Conservation (phyloP, 225 moss, liverwort and hornwort species). For the Marchantia paleacea region DNA sequence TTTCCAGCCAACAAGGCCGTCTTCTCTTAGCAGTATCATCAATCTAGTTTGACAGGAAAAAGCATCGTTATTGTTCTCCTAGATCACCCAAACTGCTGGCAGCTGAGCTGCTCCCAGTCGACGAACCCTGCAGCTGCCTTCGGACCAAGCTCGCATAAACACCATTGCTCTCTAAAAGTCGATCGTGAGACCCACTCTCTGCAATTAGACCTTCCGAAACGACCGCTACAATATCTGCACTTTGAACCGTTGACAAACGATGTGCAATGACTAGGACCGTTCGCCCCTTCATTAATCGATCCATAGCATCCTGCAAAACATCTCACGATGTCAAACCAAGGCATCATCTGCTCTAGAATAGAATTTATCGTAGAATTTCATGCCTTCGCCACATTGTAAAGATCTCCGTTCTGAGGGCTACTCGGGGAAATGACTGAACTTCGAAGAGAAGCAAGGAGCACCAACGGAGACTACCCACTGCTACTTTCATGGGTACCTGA, state of each 20-base stretch:
- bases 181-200: slow-evolving; percentile 73
- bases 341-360: background rate
- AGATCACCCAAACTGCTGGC: slow-evolving; percentile 21
- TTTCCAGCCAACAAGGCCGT: background rate
- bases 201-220: slow-evolving; percentile 78
- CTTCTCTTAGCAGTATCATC: background rate
- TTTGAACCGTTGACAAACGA: slow-evolving; percentile 90
- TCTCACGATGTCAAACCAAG: background rate
- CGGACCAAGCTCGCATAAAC: slow-evolving; percentile 82
- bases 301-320: slow-evolving; percentile 85
- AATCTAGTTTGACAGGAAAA: no score
- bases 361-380: background rate
- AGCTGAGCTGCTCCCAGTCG: slow-evolving; percentile 56
- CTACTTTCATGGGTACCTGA: background rate
- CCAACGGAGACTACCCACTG: no score
- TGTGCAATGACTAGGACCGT: slow-evolving; percentile 96
- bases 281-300: slow-evolving; percentile 89
- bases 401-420: no score
- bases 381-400: no score
- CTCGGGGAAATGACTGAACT: no score
- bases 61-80: background rate
- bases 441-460: no score
- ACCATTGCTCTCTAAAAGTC: slow-evolving; percentile 70
- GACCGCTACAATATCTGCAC: slow-evolving; percentile 87
- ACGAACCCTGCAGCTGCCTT: slow-evolving; percentile 82